Evolutionary conservation across 1,284 basidiomycete species (phyloP), one percentile per base, ranked within the genome.

Genomic region (Ceratobasidium sp.): DNA sequence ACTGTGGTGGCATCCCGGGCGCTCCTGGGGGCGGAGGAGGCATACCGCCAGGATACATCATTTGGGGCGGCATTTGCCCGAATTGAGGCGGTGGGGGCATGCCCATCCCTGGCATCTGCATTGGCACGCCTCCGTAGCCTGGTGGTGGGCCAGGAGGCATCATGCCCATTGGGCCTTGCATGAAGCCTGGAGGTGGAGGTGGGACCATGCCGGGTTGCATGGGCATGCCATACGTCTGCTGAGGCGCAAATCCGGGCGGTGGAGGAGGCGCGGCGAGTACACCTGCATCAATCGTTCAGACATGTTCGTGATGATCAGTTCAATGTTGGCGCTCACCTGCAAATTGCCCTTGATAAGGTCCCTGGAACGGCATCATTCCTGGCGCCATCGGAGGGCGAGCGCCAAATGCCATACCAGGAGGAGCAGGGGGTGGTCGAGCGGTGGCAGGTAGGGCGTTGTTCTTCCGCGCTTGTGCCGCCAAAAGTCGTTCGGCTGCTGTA

Each of bases 391-490:
- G 74, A 1, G 67, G 74, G 21, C 73, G 75, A 66, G 85, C 83
- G 73, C 90, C 90, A 78, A 92, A 91, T 3, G 86, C 85, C 77
- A 90, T 87, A 44, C 89, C 89, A 5, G 90, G 86, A 4, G 91
- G 88, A 16, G 77, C 73, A 44, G 77, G 74, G 0, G 88, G 85
- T 16, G 87, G 91, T 0, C 91, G 88, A 13, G 89, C 86, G 44
- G 85, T 85, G 63, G 88, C 87, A 2, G 94, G 94, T 1, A 95
- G 84, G 0, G 93, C 93, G 76, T 95, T 95, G 82, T 97, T 96
- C 82, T 97, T 97, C 78, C 95, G 89, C 47, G 98, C 97, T 82
- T 98, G 96, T 1, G 94, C 91, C 1, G 97, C 96, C 76, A 99
- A 88, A 55, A 98, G 87, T 74, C 97, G 91, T 83, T 99, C 97